A percentile compares a stretch with the other conserved stretches of the same genome.
These are phyloP conservation scores for Zizania latifolia DNA, from an alignment of 176 grass and related monocot species.

Conservation along the genomic window DNA sequence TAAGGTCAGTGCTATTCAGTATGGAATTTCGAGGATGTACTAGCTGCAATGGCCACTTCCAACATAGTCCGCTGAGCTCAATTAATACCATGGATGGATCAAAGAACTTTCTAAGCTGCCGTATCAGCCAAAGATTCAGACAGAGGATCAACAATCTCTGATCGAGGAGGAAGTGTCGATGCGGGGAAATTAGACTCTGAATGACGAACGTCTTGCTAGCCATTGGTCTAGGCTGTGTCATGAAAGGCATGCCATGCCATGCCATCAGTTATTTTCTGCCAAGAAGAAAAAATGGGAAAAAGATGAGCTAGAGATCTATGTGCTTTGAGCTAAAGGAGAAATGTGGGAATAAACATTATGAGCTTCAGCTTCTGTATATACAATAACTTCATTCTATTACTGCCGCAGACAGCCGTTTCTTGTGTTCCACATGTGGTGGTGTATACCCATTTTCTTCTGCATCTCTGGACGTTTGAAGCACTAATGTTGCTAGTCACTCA, in stretches of 20 bases:
- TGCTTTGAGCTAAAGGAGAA: slow-evolving; percentile 9
- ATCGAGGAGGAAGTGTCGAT: slow-evolving; percentile 11
- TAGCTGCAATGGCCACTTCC: slow-evolving; percentile 31
- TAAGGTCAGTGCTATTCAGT: slow-evolving; percentile 64
- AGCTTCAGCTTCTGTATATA: slow-evolving; percentile 51
- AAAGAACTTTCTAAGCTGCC: slow-evolving; percentile 22
- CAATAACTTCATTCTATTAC: slow-evolving; percentile 22
- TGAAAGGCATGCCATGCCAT: neutral
- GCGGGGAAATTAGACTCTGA: neutral
- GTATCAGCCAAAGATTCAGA: neutral
- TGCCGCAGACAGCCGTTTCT: slow-evolving; percentile 4
- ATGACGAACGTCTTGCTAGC: neutral
- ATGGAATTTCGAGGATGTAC: slow-evolving; percentile 82
- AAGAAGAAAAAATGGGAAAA: neutral
- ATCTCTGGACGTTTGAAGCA: neutral
- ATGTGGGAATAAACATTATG: slow-evolving; percentile 31
- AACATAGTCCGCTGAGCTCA: slow-evolving; percentile 18
- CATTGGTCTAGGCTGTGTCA: slow-evolving; percentile 8
- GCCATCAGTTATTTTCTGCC: slow-evolving; percentile 2
- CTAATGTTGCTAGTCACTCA: no score
- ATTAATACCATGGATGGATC: slow-evolving; percentile 20
- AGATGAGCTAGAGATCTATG: neutral
- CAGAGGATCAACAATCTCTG: neutral
- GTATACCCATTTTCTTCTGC: neutral
- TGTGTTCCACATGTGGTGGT: neutral